Percentiles rank a stretch among this genome's conserved stretches.
Evolutionary conservation across 2,329 filamentous ascomycete species (phyloP).

Genomic region (Claviceps paspali): DNA sequence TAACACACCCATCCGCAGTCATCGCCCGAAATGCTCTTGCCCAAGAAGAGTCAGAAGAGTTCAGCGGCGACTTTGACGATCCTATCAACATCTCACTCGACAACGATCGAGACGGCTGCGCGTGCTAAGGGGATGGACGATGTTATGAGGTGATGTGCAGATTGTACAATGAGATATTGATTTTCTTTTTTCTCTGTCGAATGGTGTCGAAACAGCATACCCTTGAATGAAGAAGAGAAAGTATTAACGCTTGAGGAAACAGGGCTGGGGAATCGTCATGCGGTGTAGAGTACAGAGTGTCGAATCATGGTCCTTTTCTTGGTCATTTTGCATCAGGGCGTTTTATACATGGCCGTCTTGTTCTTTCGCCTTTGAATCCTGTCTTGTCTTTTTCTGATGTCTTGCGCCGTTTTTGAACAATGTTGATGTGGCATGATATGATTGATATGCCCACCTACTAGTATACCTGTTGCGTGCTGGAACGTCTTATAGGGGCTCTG

Average conservation of each 20-base stretch:
- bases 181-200: neutral
- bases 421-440: too few species aligned
- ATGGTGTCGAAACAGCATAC: conserved; percentile 5
- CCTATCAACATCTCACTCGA: conserved; percentile 97
- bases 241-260: neutral
- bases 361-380: too few species aligned
- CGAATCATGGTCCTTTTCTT: conserved; percentile 3
- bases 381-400: too few species aligned
- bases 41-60: conserved; percentile 96
- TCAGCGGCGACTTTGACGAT: conserved; percentile 92
- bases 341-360: conserved; percentile 4
- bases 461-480: too few species aligned
- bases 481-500: too few species aligned
- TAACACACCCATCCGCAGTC: conserved; percentile 34
- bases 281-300: conserved; percentile 8
- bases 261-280: conserved; percentile 1
- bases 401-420: neutral
- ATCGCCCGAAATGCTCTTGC: conserved; percentile 91
- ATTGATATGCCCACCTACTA: too few species aligned
- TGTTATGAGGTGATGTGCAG: neutral
- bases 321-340: conserved; percentile 5
- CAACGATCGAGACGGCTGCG: conserved; percentile 81
- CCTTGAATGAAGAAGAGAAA: conserved; percentile 3
- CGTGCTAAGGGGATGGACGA: conserved; percentile 46
- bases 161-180: neutral